Base-by-base conservation (phyloP, 2,329 filamentous ascomycete species). In the Botryotinia narcissicola region DNA sequence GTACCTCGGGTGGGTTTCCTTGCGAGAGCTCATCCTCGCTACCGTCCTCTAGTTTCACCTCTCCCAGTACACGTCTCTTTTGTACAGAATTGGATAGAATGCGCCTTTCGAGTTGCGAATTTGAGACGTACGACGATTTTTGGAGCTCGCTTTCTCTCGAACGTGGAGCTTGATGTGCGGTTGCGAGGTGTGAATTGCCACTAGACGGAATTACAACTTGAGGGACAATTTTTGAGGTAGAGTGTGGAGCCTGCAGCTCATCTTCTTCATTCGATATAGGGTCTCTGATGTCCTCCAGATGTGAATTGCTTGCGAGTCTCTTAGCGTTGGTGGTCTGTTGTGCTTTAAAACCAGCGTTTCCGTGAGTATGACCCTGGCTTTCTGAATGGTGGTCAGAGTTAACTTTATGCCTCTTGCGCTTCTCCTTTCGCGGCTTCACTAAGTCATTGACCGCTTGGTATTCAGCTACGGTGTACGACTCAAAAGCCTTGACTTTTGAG, bases 11-110 rank as follows among this genome's bases (percentile, higher is more conserved):
- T 4, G 35, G n/a, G 42, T 59, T 51, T 20, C 20, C 40, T n/a
- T 22, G 44, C 20, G 51, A 66, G 3, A 73, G 35, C 51, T 73
- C 71, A 59, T 73, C 71, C 22, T 68, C 51, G 61, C 71, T 73
- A 22, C 8, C 32, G 32, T 61, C 63, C 22, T 32, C 54, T 4
- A 42, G 8, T 25, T 22, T 1, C 10, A 37, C 14, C n/a, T 54
- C 48, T 35, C 22, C 40, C 46, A 59, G 67, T n/a, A 14, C n/a
- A 20, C 48, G 4, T 40, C 37, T 54, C 20, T 44, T 35, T n/a
- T 12, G 44, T 44, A 29, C 35, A 25, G 12, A 57, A 22, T 69
- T 57, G 37, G 12, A 7, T 18, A 35, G 29, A 42, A 25, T 22
- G 20, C 29, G 37, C 48, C 25, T 69, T 12, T 20, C 29, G 20